Percentiles rank a stretch among this genome's conserved stretches.
Evolutionary conservation across 129 eudicot genomes (phyloP).

Genomic region (Scalesia atractyloides): DNA sequence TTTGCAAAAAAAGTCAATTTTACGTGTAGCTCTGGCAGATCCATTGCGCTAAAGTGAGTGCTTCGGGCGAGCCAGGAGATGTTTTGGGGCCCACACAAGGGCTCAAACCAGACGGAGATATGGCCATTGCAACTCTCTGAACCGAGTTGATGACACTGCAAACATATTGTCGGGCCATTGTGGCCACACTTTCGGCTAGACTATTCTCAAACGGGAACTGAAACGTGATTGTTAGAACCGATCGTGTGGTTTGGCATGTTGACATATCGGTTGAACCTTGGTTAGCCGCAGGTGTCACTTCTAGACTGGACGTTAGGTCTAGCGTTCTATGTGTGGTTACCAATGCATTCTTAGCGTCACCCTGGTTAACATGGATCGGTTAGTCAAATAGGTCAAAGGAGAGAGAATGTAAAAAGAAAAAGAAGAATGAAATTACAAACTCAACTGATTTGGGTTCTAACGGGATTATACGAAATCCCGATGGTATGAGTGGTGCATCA

Average conservation of each 20-base stretch:
- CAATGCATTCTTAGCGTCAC: slow-evolving; percentile 29
- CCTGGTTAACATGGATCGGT: slow-evolving; percentile 18
- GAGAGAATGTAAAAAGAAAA: background rate
- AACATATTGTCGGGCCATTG: slow-evolving; percentile 84
- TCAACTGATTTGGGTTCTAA: slow-evolving; percentile 76
- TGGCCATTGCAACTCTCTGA: slow-evolving; percentile 90
- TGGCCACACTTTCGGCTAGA: slow-evolving; percentile 69
- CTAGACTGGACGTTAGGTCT: slow-evolving; percentile 81
- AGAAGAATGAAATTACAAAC: slow-evolving; percentile 8
- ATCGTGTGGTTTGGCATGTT: slow-evolving; percentile 45
- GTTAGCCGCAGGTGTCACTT: slow-evolving; percentile 49
- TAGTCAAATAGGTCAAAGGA: background rate
- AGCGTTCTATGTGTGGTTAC: slow-evolving; percentile 60
- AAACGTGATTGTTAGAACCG: slow-evolving; percentile 79
- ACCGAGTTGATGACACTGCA: slow-evolving; percentile 75
- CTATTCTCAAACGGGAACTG: slow-evolving; percentile 82
- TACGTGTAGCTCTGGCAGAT: slow-evolving; percentile 81
- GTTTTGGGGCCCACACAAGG: slow-evolving; percentile 59
- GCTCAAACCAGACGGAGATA: slow-evolving; percentile 66
- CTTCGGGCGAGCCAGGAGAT: slow-evolving; percentile 81
- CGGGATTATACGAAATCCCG: slow-evolving; percentile 81
- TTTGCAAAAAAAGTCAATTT: background rate
- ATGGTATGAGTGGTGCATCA: slow-evolving; percentile 80
- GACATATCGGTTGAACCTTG: slow-evolving; percentile 56
- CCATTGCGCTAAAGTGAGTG: slow-evolving; percentile 78